phyloP scores from a whole-genome alignment of 495 filamentous ascomycete genomes.

The Aspergillus sclerotioniger region DNA sequence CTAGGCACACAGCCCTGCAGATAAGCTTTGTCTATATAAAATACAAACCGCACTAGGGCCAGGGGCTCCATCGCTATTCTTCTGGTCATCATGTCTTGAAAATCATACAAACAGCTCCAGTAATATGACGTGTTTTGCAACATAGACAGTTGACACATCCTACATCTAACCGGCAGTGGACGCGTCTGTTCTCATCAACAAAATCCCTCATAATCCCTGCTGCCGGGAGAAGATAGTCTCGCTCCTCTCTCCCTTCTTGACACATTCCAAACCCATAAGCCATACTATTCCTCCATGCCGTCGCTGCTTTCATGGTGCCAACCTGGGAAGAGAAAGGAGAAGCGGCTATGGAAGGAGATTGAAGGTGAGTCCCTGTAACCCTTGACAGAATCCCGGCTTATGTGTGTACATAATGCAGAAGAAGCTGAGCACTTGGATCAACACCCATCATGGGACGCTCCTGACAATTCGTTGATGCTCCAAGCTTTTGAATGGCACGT shows the following conservation, averaged over 20 bases:
- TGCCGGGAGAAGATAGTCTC: no score
- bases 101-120: neutral
- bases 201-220: neutral
- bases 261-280: neutral
- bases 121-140: conserved; percentile 19
- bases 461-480: conserved; percentile 61
- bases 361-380: conserved; percentile 18
- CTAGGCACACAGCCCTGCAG: neutral
- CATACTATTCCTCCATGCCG: conserved; percentile 11
- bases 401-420: conserved; percentile 15
- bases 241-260: no score
- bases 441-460: conserved; percentile 34
- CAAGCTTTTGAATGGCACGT: conserved; percentile 78
- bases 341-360: conserved; percentile 17
- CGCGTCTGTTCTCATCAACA: neutral
- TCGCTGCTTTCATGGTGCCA: conserved; percentile 14
- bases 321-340: conserved; percentile 10
- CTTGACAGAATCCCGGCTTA: neutral
- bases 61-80: neutral
- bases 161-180: neutral
- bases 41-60: no score
- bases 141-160: neutral
- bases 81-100: neutral
- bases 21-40: neutral
- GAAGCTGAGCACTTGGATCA: conserved; percentile 28